Evolutionary conservation across 352 stramenopile genomes (phyloP).

Genomic region (Pythium brassicae): DNA sequence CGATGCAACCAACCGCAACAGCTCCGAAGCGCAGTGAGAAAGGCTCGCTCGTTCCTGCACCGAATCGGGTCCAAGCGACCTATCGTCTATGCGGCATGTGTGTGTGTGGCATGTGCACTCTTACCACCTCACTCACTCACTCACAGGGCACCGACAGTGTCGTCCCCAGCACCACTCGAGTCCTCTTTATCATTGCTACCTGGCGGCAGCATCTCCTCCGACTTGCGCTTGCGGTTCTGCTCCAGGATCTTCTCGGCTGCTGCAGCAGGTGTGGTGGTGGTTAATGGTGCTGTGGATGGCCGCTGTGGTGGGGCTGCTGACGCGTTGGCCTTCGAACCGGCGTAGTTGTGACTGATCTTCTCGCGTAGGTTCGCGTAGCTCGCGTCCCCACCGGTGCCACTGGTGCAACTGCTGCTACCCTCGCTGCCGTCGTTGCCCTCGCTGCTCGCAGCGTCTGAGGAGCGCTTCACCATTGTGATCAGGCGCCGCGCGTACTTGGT

Average conservation of each 20-base stretch:
- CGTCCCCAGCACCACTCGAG: background rate
- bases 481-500: slow-evolving; percentile 79
- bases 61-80: no score
- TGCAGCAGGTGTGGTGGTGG: background rate
- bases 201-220: slow-evolving; percentile 18
- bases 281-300: no score
- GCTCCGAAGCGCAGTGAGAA: no score
- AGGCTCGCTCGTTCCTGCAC: no score
- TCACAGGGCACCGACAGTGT: background rate
- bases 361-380: slow-evolving; percentile 74
- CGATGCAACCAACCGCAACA: no score
- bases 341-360: slow-evolving; percentile 41
- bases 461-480: slow-evolving; percentile 85
- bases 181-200: background rate
- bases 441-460: slow-evolving; percentile 3
- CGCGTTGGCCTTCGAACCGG: slow-evolving; percentile 1
- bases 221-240: slow-evolving; percentile 60
- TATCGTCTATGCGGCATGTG: no score
- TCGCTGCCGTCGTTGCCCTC: background rate
- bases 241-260: slow-evolving; percentile 44
- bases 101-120: no score
- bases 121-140: no score
- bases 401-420: no score
- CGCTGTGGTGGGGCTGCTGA: background rate
- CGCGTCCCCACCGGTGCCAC: slow-evolving; percentile 25